Conservation (phyloP, 2,329 filamentous ascomycete genomes). For the Colletotrichum tabaci region DNA sequence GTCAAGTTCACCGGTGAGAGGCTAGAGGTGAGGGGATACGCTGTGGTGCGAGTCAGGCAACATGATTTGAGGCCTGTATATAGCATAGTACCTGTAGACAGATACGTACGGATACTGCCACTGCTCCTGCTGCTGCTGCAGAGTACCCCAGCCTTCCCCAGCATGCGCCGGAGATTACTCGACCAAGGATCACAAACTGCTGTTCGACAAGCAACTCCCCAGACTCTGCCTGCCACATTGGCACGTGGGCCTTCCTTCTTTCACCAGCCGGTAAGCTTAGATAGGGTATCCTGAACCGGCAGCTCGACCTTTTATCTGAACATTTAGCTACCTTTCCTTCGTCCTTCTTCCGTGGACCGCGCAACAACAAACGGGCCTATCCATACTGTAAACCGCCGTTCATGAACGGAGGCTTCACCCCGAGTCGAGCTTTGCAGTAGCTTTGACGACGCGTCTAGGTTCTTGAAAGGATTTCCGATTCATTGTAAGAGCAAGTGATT, state of each 20-base stretch:
- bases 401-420: not conserved
- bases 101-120: no score
- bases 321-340: not conserved
- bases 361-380: not conserved
- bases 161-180: not conserved
- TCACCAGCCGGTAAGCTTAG: not conserved
- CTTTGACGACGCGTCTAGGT: not conserved
- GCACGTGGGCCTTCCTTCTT: constrained; percentile 10
- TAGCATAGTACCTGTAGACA: no score
- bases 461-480: not conserved
- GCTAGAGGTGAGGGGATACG: not conserved
- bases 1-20: not conserved
- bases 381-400: not conserved
- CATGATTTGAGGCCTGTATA: not conserved
- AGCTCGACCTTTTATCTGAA: not conserved
- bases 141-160: not conserved
- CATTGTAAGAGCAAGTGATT: not conserved
- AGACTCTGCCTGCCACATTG: not conserved
- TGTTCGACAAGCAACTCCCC: not conserved
- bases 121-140: no score
- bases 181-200: not conserved
- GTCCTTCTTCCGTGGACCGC: not conserved
- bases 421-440: no score
- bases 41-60: constrained; percentile 8
- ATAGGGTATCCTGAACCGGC: not conserved